Percentiles rank a stretch among this genome's conserved stretches.
phyloP scores from a whole-genome alignment of 192 early-diverging fungal species.

The Linnemannia elongata region DNA sequence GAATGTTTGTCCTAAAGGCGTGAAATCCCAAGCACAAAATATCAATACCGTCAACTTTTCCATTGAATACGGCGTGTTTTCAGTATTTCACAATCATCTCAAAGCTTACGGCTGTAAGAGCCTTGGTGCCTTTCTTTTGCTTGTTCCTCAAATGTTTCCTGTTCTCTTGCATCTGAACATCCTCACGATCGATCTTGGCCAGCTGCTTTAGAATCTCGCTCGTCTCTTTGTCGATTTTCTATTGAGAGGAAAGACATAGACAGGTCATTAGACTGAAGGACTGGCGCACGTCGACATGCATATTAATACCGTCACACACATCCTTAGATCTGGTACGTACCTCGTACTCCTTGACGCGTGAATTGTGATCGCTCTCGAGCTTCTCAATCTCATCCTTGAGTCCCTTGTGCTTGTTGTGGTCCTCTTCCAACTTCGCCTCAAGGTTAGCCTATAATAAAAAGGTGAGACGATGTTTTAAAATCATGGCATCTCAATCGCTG shows the following conservation, averaged over 20 bases:
- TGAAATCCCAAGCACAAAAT: too few relatives aligned
- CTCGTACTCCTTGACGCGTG: slow-evolving; percentile 71
- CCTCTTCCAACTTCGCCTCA: slow-evolving; percentile 68
- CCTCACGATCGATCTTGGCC: slow-evolving; percentile 78
- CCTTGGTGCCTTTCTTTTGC: slow-evolving; percentile 79
- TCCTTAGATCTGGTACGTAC: slow-evolving; percentile 31
- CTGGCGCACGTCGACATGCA: background rate
- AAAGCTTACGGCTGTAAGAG: slow-evolving; percentile 70
- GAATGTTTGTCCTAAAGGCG: slow-evolving; percentile 64
- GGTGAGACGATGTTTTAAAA: background rate
- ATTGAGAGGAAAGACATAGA: background rate
- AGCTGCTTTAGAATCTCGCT: slow-evolving; percentile 70
- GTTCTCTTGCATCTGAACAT: slow-evolving; percentile 89
- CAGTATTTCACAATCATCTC: background rate
- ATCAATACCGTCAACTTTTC: background rate
- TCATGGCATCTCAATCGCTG: background rate
- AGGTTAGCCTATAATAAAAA: slow-evolving; percentile 62
- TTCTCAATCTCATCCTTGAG: slow-evolving; percentile 74
- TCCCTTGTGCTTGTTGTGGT: slow-evolving; percentile 70
- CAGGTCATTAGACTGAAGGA: background rate
- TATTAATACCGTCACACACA: background rate
- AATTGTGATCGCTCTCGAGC: slow-evolving; percentile 72
- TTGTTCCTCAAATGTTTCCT: slow-evolving; percentile 86
- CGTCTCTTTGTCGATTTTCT: slow-evolving; percentile 69
- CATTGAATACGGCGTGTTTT: too few relatives aligned